Conservation (phyloP, 805 yeast species). For the Wickerhamiella australiensis region DNA sequence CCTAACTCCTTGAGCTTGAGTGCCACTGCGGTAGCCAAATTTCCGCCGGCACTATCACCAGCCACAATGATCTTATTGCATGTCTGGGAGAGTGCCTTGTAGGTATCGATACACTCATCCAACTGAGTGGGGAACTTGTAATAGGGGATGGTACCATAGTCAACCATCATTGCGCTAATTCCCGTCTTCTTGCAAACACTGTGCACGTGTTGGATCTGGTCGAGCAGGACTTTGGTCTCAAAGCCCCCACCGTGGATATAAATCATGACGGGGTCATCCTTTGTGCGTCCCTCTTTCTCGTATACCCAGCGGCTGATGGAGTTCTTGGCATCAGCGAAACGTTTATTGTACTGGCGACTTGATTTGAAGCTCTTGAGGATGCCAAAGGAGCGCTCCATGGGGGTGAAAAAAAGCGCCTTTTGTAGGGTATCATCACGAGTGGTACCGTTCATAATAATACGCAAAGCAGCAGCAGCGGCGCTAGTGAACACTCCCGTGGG, state of each 20-base stretch:
- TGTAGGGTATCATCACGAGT: not conserved
- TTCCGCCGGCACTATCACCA: constrained; percentile 9
- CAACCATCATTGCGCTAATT: not conserved
- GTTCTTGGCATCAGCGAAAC: not conserved
- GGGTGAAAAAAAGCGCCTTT: not conserved
- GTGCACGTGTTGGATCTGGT: constrained; percentile 1
- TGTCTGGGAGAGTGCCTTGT: not conserved
- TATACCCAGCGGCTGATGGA: constrained; percentile 6
- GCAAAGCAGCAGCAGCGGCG: not conserved
- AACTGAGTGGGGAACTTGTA: constrained; percentile 7
- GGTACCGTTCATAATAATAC: not conserved
- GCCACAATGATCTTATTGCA: not conserved
- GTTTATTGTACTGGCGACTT: not conserved
- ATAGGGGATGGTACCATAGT: constrained; percentile 3
- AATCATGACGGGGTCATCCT: constrained; percentile 4
- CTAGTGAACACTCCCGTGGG: not conserved
- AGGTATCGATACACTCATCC: not conserved
- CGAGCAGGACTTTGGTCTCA: not conserved
- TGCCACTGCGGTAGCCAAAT: not conserved
- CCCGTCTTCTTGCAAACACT: not conserved
- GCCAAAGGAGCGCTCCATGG: not conserved
- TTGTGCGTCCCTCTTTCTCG: constrained; percentile 1
- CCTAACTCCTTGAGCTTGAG: not conserved
- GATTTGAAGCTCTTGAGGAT: not conserved
- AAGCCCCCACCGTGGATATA: constrained; percentile 9